A percentile compares a stretch with the other conserved stretches of the same genome.
Evolutionary conservation across 1,284 basidiomycete genomes (phyloP).

Genomic region (Testicularia cyperi): DNA sequence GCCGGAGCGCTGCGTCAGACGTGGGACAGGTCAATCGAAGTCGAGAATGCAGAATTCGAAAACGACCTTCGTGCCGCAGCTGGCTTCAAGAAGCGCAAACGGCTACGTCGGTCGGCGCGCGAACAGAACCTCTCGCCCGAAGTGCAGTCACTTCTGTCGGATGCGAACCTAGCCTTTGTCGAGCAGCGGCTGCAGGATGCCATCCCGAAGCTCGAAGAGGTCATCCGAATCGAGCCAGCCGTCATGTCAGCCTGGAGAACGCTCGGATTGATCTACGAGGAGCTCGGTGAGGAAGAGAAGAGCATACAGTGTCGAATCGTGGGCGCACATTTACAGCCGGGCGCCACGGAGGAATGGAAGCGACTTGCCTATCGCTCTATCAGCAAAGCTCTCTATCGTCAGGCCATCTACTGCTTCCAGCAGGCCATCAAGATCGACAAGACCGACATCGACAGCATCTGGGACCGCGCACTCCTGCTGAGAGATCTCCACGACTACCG

Average conservation of each 20-base stretch:
- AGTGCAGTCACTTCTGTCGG: conserved; percentile 76
- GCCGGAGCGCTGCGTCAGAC: conserved; percentile 23
- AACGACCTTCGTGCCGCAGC: conserved; percentile 49
- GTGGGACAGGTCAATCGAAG: conserved; percentile 51
- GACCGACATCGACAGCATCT: conserved; percentile 78
- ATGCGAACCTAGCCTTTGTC: conserved; percentile 84
- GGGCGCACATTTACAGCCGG: conserved; percentile 78
- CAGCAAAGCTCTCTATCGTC: conserved; percentile 72
- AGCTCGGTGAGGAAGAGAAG: conserved; percentile 70
- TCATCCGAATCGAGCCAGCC: conserved; percentile 88
- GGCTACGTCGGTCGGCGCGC: conserved; percentile 11
- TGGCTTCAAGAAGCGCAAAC: conserved; percentile 38
- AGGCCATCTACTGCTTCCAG: conserved; percentile 87
- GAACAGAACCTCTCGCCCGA: conserved; percentile 70
- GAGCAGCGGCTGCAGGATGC: conserved; percentile 71
- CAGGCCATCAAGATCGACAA: conserved; percentile 80
- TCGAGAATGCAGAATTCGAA: conserved; percentile 50
- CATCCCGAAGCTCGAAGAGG: conserved; percentile 80
- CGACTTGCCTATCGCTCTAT: conserved; percentile 67
- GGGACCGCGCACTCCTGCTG: conserved; percentile 83
- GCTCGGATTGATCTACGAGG: conserved; percentile 75
- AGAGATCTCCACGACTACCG: conserved; percentile 73
- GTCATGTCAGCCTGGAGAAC: conserved; percentile 82
- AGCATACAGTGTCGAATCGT: conserved; percentile 83
- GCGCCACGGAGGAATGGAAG: conserved; percentile 82